These are phyloP conservation scores for Ophiostoma perfectum DNA, from an alignment of 2,329 filamentous ascomycete genomes.

Conservation along the genomic window DNA sequence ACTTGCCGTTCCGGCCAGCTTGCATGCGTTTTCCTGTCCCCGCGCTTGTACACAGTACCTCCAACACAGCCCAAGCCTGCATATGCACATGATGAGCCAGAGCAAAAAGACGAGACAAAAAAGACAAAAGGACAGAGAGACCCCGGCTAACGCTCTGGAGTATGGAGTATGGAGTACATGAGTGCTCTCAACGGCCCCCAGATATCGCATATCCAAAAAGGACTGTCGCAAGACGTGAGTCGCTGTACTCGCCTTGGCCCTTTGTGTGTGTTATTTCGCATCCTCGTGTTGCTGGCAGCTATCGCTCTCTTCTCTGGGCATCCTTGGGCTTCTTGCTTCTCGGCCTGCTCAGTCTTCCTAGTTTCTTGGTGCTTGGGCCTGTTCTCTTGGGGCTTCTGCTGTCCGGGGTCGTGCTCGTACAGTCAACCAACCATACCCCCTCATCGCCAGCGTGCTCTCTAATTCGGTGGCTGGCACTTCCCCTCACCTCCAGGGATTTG, in stretches of 20 bases:
- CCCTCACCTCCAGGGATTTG: neutral
- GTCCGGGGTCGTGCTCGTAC: neutral
- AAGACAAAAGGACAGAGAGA: neutral
- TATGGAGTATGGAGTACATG: neutral
- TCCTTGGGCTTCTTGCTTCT: neutral
- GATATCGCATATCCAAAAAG: neutral
- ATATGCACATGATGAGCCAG: neutral
- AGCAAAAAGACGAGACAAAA: neutral
- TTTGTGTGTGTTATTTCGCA: too few species aligned
- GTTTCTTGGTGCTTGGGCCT: neutral
- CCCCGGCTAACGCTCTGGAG: too few species aligned
- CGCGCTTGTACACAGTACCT: neutral
- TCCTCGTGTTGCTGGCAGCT: neutral
- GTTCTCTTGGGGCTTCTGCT: neutral
- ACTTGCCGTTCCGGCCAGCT: too few species aligned
- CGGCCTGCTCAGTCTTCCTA: too few species aligned
- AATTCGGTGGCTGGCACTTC: neutral
- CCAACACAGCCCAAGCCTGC: too few species aligned
- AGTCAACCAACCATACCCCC: neutral
- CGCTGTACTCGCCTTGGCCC: neutral
- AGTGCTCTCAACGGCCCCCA: neutral
- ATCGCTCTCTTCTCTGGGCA: neutral
- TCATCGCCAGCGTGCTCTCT: neutral
- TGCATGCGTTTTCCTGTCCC: too few species aligned
- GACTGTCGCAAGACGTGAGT: neutral